Conservation (phyloP, 148 eudicot genomes). For the Tetragonia tetragonoides region DNA sequence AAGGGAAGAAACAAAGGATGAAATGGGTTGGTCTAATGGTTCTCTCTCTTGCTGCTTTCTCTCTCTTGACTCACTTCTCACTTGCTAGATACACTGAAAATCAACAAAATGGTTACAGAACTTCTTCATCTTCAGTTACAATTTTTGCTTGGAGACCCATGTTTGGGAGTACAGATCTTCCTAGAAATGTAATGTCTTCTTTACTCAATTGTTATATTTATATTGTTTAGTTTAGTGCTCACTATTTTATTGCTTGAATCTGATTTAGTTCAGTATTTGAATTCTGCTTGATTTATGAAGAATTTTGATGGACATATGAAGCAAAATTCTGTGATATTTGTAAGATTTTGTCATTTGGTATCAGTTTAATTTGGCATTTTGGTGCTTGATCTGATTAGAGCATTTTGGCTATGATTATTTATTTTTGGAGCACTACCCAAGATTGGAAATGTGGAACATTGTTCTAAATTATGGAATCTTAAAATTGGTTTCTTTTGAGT, state of each 20-base stretch:
- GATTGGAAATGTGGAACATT: constrained; percentile 3
- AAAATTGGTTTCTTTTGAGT: constrained; percentile 17
- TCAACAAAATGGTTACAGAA: constrained; percentile 7
- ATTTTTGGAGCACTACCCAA: neutral
- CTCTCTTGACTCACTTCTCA: constrained; percentile 59
- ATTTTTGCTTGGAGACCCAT: constrained; percentile 78
- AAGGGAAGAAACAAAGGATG: constrained; percentile 59
- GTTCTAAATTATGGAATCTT: constrained; percentile 15
- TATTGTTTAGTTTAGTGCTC: neutral
- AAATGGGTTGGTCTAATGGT: constrained; percentile 69
- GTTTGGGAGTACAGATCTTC: constrained; percentile 59
- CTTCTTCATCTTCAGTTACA: constrained; percentile 45
- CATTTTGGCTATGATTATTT: neutral
- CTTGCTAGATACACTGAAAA: constrained; percentile 54
- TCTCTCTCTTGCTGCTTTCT: constrained; percentile 53
- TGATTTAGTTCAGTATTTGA: constrained; percentile 5
- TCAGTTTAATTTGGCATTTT: neutral
- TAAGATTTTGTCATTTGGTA: neutral
- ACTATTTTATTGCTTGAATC: constrained; percentile 22
- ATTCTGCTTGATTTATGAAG: constrained; percentile 5
- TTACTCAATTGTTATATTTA: neutral
- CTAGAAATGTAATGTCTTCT: constrained; percentile 47
- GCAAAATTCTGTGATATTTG: neutral
- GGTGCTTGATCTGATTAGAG: constrained; percentile 16
- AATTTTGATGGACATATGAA: neutral